Evolutionary conservation across 306 rosid genomes (phyloP), one percentile per base, ranked within the genome.

Genomic region (Hylodesmum podocarpum): DNA sequence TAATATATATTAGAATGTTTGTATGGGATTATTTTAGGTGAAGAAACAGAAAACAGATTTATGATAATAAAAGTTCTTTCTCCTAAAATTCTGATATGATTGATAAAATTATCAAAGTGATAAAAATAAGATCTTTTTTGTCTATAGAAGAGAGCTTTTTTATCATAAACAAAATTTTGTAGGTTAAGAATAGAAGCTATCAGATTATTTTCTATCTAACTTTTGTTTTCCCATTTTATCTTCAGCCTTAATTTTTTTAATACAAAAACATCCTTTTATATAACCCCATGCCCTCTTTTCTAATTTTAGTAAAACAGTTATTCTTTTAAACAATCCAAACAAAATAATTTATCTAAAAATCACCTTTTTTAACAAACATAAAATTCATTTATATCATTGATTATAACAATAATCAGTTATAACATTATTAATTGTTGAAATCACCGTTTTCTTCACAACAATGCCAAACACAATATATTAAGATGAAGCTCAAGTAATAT

Each of bases 401-500:
- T 31, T 29, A 61, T 28, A 6, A 28, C 12, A 29, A 29, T 29
- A 28, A 57, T 16, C 15, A 2, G 16, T 18, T 4, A 16, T 18
- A 36, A 19, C n/a, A 19, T 10, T 8, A 36, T 61, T 6, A 33
- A 62, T 18, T 36, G 19, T 63, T 36, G 16, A 63, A 34, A 19
- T 63, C 16, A 4, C 36, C 13, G 3, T 34, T 36, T 34, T 36
- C 46, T 27, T 14, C 69, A 36, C 43, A 63, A 9, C 29, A 18
- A 63, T 0, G 1, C 6, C 33, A 37, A 21, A 21, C 8, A 5
- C 28, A 34, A 29, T 11, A 34, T 16, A 55, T 10, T 18, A 50
- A 54, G 75, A 51, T 54, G 67, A 51, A 46, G 49, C 34, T 21
- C 33, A 65, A 75, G 54, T 63, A 69, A 47, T 4, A 37, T 15